phyloP scores from a whole-genome alignment of 2,329 filamentous ascomycete genomes.

The Stylonectria norvegica region DNA sequence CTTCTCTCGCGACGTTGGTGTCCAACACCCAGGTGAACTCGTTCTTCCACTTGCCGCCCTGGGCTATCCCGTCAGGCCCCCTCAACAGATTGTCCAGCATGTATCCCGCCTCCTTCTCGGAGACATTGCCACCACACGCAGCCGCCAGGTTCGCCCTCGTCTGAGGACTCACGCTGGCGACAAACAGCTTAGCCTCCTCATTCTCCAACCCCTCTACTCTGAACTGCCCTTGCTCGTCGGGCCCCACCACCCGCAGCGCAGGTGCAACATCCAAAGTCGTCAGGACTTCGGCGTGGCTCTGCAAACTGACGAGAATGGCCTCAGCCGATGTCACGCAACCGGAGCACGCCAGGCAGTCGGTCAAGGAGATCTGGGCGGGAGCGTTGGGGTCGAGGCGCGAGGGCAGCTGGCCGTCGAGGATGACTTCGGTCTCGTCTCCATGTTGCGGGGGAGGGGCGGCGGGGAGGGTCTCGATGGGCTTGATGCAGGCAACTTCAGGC shows the following conservation, averaged over 20 bases:
- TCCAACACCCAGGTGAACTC: conserved; percentile 88
- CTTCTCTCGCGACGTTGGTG: conserved; percentile 79
- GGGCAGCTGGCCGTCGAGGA: conserved; percentile 77
- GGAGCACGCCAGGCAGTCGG: conserved; percentile 95
- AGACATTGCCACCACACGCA: conserved; percentile 68
- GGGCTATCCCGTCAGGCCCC: conserved; percentile 64
- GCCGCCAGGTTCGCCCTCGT: conserved; percentile 84
- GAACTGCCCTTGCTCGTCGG: conserved; percentile 33
- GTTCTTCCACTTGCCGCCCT: conserved; percentile 68
- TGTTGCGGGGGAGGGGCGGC: conserved; percentile 39
- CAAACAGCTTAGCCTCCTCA: conserved; percentile 70
- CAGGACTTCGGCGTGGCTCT: conserved; percentile 90
- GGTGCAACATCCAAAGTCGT: conserved; percentile 70
- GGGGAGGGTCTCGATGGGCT: conserved; percentile 90
- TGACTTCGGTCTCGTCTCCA: conserved; percentile 72
- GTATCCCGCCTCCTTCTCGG: conserved; percentile 68
- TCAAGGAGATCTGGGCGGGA: conserved; percentile 89
- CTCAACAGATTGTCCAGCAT: conserved; percentile 78
- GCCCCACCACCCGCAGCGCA: conserved; percentile 39
- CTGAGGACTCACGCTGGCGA: conserved; percentile 92
- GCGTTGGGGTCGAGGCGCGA: conserved; percentile 52
- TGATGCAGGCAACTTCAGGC: conserved; percentile 95
- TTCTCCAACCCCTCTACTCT: conserved; percentile 52
- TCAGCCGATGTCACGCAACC: conserved; percentile 97
- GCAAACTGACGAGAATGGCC: conserved; percentile 90